A percentile compares a stretch with the other conserved stretches of the same genome.
Conservation (phyloP, 2,329 filamentous ascomycete genomes). For the Graphilbum sp. region DNA sequence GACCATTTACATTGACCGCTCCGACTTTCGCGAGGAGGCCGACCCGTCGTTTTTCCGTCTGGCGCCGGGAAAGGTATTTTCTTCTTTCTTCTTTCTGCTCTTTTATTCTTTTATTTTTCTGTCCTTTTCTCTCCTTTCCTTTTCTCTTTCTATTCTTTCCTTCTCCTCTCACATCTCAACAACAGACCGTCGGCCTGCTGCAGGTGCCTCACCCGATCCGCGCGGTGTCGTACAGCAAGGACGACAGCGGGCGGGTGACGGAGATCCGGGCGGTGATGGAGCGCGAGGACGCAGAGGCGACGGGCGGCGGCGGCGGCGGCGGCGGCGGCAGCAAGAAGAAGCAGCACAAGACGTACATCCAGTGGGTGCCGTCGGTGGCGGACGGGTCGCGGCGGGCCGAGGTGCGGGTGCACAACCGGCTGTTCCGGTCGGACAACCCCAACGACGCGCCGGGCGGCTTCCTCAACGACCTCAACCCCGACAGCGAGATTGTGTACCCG, state of each 20-base stretch:
- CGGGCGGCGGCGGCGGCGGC: no score
- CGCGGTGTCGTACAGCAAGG: constrained; percentile 51
- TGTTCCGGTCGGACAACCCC: constrained; percentile 81
- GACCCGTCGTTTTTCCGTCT: constrained; percentile 63
- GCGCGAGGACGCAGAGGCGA: no score
- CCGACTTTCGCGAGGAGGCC: constrained; percentile 60
- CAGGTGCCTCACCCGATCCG: constrained; percentile 55
- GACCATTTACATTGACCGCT: constrained; percentile 70
- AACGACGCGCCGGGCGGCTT: constrained; percentile 64
- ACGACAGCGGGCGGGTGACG: constrained; percentile 33
- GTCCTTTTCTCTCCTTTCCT: no score
- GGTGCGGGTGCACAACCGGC: constrained; percentile 60
- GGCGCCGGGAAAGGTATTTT: constrained; percentile 43
- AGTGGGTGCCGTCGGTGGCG: constrained; percentile 52
- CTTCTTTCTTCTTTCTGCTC: no score
- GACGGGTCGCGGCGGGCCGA: constrained; percentile 53
- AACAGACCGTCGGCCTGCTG: constrained; percentile 47
- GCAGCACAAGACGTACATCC: constrained; percentile 69
- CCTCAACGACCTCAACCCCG: constrained; percentile 66
- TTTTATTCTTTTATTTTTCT: no score
- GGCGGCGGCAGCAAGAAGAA: no score
- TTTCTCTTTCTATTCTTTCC: no score
- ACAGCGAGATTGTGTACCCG: constrained; percentile 65
- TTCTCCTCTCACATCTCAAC: no score
- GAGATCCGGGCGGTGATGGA: constrained; percentile 52